Percentiles rank a stretch among this genome's conserved stretches.
Conservation (phyloP, 2,329 filamentous ascomycete genomes). For the Blumeria graminis region DNA sequence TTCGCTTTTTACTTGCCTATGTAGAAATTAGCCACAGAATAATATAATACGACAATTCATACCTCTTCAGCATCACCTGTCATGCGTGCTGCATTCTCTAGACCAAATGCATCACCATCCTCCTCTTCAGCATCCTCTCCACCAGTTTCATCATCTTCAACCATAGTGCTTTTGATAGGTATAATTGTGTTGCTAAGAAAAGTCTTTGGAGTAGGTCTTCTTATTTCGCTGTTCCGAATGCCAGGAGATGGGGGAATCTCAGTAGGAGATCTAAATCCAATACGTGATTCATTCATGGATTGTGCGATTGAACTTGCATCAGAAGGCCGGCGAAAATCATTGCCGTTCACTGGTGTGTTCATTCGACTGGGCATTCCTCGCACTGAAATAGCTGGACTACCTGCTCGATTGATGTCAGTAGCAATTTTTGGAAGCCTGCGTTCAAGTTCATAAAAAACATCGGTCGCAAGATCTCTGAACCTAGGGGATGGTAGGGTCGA, state of each 20-base stretch:
- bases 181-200: conserved; percentile 92
- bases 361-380: conserved; percentile 33
- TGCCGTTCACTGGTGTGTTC: conserved; percentile 34
- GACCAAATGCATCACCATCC: conserved; percentile 33
- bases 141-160: conserved; percentile 66
- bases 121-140: conserved; percentile 63
- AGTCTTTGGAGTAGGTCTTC: conserved; percentile 62
- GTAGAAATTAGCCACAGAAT: conserved; percentile 6
- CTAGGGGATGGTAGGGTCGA: conserved; percentile 68
- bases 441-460: conserved; percentile 90
- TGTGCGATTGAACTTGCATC: conserved; percentile 31
- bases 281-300: conserved; percentile 17
- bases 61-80: conserved; percentile 19
- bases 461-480: conserved; percentile 79
- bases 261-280: conserved; percentile 5
- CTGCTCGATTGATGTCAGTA: conserved; percentile 41
- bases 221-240: conserved; percentile 36
- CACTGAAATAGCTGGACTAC: conserved; percentile 38
- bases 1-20: conserved; percentile 42
- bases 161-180: conserved; percentile 91
- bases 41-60: conserved; percentile 6
- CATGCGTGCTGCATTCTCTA: conserved; percentile 21
- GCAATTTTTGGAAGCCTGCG: conserved; percentile 67
- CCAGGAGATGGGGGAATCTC: conserved; percentile 35
- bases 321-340: conserved; percentile 19